Base-by-base conservation (phyloP, 768 basidiomycete genomes). In the Pleurotus cornucopiae region DNA sequence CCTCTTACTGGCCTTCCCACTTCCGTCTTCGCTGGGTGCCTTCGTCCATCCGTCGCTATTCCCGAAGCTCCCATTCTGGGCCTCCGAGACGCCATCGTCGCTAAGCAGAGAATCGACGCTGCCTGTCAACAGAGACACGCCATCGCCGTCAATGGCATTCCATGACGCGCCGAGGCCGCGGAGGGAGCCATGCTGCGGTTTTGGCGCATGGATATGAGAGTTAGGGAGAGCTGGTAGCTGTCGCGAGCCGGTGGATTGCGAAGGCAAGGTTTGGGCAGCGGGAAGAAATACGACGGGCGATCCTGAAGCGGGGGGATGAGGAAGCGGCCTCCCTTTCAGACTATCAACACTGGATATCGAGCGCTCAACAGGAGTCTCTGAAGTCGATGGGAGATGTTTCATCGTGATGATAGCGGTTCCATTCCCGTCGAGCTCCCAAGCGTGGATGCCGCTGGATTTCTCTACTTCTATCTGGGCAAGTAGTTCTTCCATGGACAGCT, bases 401-500 rank as follows among this genome's bases (percentile, higher is more conserved):
- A 53, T 53, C 0, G 51, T 53, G 14, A 53, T 41, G 18, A 53
- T 53, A 20, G 38, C 51, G 5, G 39, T 23, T 4, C 51, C 51
- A 5, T 53, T 37, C n/a, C 21, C 41, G 39, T 53, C 56, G 21
- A 51, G 46, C 41, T 58, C 57, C 59, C 57, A 60, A 25, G 59
- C 59, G 5, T 46, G 48, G 13, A 52, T 49, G 47, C 58, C 49
- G 30, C 30, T 34, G n/a, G 55, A 21, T 26, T 45, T 51, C 45
- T 54, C 51, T n/a, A 39, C 21, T 37, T 56, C 49, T 23, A 53
- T 18, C 20, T 38, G 49, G 13, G 58, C 38, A 9, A 60, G 26
- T 0, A 60, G 30, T 38, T 46, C 56, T 30, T 58, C 59, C 57
- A 60, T 54, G 13, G 59, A 52, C 4, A 57, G 59, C 37, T 58